Base-by-base conservation (phyloP, 2,329 filamentous ascomycete species). In the Pestalotiopsis fici region DNA sequence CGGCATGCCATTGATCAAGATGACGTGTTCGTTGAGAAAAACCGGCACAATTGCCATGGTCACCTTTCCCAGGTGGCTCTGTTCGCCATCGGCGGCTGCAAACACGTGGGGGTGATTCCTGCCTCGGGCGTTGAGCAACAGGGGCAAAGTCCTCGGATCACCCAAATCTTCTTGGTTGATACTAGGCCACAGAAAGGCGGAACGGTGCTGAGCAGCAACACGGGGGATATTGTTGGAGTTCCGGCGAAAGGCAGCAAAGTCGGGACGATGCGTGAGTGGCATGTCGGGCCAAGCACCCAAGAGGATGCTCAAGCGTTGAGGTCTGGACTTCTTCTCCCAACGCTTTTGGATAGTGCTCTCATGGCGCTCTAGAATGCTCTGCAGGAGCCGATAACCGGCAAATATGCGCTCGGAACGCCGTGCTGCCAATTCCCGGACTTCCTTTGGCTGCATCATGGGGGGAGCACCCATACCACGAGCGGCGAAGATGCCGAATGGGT, bases 81-180 rank as follows among this genome's bases (percentile, higher is more conserved):
- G 70, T 0, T 75, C 77, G 12, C 73, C 68, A 69, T 90, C 87
- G 0, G 80, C 78, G 0, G 72, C 77, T 0, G 83, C 83, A 69
- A 90, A 90, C 0, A 73, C 69, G 7, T 77, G 73, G 0, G 87
- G 87, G 0, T 72, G 67, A 65, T 87, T 71, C 0, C 84, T 81
- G 4, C 80, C 86, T 6, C 88, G 80, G 0, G 86, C 75, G 65
- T 88, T 86, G 12, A 91, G 73, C 23, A 90, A 77, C 6, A 90
- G 74, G 0, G 81, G 78, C 9, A 90, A 71, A 0, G 76, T 67
- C 60, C 82, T 84, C 0, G 80, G 73, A 25, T 82, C 78, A 0
- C 71, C 64, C 0, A 90, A 76, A 70, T 90, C 87, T 65, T 90
- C 85, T 54, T 86, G 78, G 69, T 90, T 90, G 73, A 90, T 83